A percentile compares a stretch with the other conserved stretches of the same genome.
Evolutionary conservation across 352 stramenopile genomes (phyloP).

Genomic region (Phytopythium aichiense): DNA sequence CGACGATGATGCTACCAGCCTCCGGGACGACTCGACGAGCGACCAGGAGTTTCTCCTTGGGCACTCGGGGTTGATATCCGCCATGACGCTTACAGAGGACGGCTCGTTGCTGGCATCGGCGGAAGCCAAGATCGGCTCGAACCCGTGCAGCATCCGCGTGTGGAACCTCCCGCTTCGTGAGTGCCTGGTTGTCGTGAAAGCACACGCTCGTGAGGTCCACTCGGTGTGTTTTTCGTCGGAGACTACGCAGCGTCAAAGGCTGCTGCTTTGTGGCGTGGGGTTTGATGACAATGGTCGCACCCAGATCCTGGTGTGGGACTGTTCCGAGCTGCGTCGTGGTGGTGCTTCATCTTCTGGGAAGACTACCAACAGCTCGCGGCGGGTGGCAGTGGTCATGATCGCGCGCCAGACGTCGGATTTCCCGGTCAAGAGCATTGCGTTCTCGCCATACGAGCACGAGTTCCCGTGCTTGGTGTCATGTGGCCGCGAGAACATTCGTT

Average conservation of each 20-base stretch:
- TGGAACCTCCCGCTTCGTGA: slow-evolving; percentile 45
- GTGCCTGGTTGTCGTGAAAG: slow-evolving; percentile 47
- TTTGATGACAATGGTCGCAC: slow-evolving; percentile 59
- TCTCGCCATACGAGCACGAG: slow-evolving; percentile 77
- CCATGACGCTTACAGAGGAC: slow-evolving; percentile 42
- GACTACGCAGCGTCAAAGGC: slow-evolving; percentile 13
- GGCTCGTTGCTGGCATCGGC: slow-evolving; percentile 38
- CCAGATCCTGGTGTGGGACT: slow-evolving; percentile 78
- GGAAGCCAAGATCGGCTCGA: slow-evolving; percentile 27
- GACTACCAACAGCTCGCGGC: not conserved
- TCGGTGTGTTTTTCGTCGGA: slow-evolving; percentile 43
- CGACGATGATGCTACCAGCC: not conserved
- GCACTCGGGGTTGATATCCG: slow-evolving; percentile 25
- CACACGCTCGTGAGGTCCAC: slow-evolving; percentile 40
- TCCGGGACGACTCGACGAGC: not conserved
- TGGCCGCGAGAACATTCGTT: slow-evolving; percentile 90
- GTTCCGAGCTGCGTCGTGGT: slow-evolving; percentile 19
- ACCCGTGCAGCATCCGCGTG: slow-evolving; percentile 33
- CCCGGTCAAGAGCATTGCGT: slow-evolving; percentile 57
- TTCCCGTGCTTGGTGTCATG: slow-evolving; percentile 75
- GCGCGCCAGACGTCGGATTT: slow-evolving; percentile 88
- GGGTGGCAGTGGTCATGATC: slow-evolving; percentile 30
- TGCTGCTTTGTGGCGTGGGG: slow-evolving; percentile 57
- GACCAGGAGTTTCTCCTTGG: slow-evolving; percentile 38
- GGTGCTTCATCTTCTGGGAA: not conserved